Evolutionary conservation across 257 asterid genomes (phyloP).

Genomic region (Echites panduratus): DNA sequence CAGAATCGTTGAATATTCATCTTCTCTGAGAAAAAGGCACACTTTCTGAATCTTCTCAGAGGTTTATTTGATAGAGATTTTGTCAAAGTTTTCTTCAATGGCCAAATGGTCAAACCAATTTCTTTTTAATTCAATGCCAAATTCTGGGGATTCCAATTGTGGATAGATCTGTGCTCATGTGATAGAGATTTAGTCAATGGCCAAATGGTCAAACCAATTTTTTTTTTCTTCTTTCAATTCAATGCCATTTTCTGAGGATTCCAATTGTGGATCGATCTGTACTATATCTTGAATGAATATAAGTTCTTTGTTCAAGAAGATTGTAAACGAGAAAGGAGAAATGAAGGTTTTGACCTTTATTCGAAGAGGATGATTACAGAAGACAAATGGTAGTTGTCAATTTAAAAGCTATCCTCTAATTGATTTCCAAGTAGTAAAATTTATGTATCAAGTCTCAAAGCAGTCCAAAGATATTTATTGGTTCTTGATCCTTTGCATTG

Average conservation of each 20-base stretch:
- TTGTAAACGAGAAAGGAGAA: background rate
- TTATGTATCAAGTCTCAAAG: too few species aligned
- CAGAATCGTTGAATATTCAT: background rate
- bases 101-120: background rate
- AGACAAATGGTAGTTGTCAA: background rate
- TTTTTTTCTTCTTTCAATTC: too few species aligned
- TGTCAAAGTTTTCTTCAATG: too few species aligned
- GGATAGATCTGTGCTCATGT: background rate
- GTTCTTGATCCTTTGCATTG: background rate
- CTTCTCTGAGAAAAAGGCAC: background rate
- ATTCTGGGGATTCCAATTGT: background rate
- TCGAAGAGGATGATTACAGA: background rate
- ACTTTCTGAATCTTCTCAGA: too few species aligned
- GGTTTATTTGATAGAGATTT: background rate
- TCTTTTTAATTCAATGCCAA: too few species aligned
- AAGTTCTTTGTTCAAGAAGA: too few species aligned
- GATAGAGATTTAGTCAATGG: background rate
- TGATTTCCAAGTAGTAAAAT: background rate
- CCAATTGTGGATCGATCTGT: background rate
- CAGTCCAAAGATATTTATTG: too few species aligned
- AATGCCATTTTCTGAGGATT: too few species aligned
- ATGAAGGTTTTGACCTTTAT: background rate
- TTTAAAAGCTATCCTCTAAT: background rate
- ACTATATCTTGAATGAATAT: background rate
- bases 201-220: background rate